phyloP scores from a whole-genome alignment of 306 rosid genomes.

The Vigna angularis region DNA sequence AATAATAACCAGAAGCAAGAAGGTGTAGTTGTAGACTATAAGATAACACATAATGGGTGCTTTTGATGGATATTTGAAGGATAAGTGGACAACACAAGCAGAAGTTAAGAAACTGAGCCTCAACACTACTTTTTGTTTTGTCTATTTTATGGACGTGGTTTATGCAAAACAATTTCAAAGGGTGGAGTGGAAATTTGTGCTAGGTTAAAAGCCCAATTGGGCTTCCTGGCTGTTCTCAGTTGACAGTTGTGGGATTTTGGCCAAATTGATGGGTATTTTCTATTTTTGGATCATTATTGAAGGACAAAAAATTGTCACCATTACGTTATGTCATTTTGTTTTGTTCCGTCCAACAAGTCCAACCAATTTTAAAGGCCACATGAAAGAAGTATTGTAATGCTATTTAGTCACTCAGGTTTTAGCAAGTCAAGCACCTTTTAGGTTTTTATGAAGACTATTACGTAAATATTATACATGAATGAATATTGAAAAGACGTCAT shows the following conservation, averaged over 20 bases:
- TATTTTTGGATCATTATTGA: background rate
- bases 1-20: background rate
- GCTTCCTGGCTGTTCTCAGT: too few species aligned
- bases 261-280: background rate
- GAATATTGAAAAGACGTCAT: background rate
- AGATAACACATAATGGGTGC: background rate
- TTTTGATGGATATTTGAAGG: background rate
- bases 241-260: background rate
- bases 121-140: background rate
- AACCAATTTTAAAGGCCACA: background rate
- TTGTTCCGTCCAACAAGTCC: background rate
- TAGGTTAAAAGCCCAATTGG: too few species aligned
- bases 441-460: too few species aligned
- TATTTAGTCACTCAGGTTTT: background rate
- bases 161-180: background rate
- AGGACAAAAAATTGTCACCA: background rate
- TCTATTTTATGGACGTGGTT: background rate
- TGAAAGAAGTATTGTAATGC: background rate
- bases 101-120: conserved; percentile 8
- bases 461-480: background rate
- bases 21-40: background rate
- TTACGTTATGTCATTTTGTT: background rate
- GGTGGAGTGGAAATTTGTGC: background rate
- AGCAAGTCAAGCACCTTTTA: too few species aligned
- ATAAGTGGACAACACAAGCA: background rate